Percentiles rank a stretch among this genome's conserved stretches.
Conservation (phyloP, 495 filamentous ascomycete species). For the Daldinia concentrica region DNA sequence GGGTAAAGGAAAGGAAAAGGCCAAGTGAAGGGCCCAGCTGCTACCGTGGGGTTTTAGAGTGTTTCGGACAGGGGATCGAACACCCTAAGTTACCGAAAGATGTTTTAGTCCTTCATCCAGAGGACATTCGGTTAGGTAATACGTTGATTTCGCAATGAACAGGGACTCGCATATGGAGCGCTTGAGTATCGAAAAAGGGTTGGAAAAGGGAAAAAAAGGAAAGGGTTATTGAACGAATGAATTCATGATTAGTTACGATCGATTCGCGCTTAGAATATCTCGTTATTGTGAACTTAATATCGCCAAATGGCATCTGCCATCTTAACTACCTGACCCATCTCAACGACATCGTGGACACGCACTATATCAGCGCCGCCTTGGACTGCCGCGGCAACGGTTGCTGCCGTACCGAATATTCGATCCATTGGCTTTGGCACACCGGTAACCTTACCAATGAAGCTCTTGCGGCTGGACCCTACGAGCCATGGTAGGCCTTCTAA, state of each 20-base stretch:
- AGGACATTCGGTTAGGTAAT: neutral
- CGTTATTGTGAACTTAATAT: constrained; percentile 41
- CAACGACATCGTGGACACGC: constrained; percentile 89
- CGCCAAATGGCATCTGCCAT: constrained; percentile 94
- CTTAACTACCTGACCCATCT: constrained; percentile 87
- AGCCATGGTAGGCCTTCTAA: constrained; percentile 85
- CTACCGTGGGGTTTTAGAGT: neutral
- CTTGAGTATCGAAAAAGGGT: neutral
- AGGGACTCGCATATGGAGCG: neutral
- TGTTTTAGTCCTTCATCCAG: neutral
- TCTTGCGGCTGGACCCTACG: constrained; percentile 87
- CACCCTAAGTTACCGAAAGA: neutral
- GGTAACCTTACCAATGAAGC: constrained; percentile 85
- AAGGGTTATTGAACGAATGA: neutral
- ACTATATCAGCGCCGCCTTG: constrained; percentile 95
- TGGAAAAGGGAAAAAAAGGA: neutral
- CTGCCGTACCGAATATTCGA: constrained; percentile 86
- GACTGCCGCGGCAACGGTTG: constrained; percentile 85
- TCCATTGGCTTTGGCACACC: constrained; percentile 68
- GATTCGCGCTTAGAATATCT: neutral
- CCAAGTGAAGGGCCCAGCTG: neutral
- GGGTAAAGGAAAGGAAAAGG: constrained; percentile 2
- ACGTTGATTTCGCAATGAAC: neutral
- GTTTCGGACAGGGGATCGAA: neutral
- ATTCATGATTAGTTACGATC: neutral